Percentiles rank a stretch among this genome's conserved stretches.
Evolutionary conservation across 2,329 filamentous ascomycete genomes (phyloP).

Genomic region (Ophiostoma sp.): DNA sequence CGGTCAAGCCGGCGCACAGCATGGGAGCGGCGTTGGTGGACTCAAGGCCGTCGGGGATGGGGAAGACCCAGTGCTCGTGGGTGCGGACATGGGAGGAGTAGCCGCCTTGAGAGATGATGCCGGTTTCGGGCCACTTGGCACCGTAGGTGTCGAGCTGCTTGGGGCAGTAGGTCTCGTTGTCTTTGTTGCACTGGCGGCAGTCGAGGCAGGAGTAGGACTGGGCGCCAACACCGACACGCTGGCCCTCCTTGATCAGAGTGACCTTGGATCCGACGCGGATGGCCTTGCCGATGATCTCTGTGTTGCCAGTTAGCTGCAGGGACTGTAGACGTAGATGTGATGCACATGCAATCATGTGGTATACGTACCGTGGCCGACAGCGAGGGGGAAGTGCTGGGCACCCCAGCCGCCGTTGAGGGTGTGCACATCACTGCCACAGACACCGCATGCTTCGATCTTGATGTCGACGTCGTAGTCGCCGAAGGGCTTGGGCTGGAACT

Average conservation of each 20-base stretch:
- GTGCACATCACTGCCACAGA: conserved; percentile 69
- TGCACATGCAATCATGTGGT: background rate
- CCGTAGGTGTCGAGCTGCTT: conserved; percentile 57
- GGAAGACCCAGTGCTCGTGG: conserved; percentile 72
- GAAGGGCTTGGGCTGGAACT: conserved; percentile 81
- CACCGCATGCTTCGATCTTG: conserved; percentile 75
- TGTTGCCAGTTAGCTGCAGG: background rate
- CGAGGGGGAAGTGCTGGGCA: conserved; percentile 55
- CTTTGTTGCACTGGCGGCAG: conserved; percentile 59
- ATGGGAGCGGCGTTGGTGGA: conserved; percentile 65
- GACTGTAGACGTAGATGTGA: background rate
- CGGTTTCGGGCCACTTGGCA: conserved; percentile 45
- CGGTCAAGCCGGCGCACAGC: conserved; percentile 79
- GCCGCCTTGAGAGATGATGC: conserved; percentile 56
- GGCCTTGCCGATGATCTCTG: conserved; percentile 65
- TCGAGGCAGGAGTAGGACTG: conserved; percentile 60
- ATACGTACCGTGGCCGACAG: conserved; percentile 58
- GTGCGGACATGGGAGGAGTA: conserved; percentile 38
- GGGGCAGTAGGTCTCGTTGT: conserved; percentile 65
- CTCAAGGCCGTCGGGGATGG: conserved; percentile 68
- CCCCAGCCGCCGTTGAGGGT: conserved; percentile 67
- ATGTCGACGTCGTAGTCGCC: conserved; percentile 83
- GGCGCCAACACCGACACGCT: conserved; percentile 64
- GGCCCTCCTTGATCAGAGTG: conserved; percentile 53
- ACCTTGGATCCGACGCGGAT: conserved; percentile 63